These are phyloP conservation scores for Lepidium aucheri DNA, from an alignment of 345 rosid genomes.

Conservation along the genomic window DNA sequence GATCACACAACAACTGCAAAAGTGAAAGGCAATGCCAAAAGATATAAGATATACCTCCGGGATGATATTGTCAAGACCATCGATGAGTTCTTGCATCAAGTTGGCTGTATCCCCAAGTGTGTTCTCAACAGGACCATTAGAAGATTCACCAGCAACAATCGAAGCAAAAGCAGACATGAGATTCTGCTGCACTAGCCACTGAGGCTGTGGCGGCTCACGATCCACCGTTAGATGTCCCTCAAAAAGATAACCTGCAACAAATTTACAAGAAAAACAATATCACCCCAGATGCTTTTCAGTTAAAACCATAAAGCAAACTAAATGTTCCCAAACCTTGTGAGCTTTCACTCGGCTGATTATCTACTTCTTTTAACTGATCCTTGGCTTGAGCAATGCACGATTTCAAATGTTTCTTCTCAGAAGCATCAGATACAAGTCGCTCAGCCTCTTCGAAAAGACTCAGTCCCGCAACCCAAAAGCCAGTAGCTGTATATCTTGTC, in stretches of 20 bases:
- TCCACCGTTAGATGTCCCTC: slow-evolving; percentile 96
- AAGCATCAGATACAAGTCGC: slow-evolving; percentile 39
- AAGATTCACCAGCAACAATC: slow-evolving; percentile 47
- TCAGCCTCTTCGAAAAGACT: slow-evolving; percentile 61
- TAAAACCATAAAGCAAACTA: neutral
- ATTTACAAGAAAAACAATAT: neutral
- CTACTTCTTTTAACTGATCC: slow-evolving; percentile 46
- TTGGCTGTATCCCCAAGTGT: slow-evolving; percentile 36
- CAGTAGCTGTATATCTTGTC: slow-evolving; percentile 77
- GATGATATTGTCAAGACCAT: slow-evolving; percentile 45
- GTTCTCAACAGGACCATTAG: slow-evolving; percentile 26
- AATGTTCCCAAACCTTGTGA: slow-evolving; percentile 35
- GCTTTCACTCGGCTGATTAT: slow-evolving; percentile 27
- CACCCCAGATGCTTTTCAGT: neutral
- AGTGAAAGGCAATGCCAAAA: neutral
- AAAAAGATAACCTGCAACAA: slow-evolving; percentile 63
- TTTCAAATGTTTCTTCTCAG: slow-evolving; percentile 59
- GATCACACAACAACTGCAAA: neutral
- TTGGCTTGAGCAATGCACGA: slow-evolving; percentile 60
- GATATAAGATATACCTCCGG: slow-evolving; percentile 51
- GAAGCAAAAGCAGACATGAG: slow-evolving; percentile 55
- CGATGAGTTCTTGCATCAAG: slow-evolving; percentile 51
- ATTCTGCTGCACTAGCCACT: slow-evolving; percentile 70
- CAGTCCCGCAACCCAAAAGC: slow-evolving; percentile 80
- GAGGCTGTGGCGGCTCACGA: slow-evolving; percentile 91